These are phyloP conservation scores for Xanthoparmelia taractica DNA, from an alignment of 495 filamentous ascomycete species.

Conservation along the genomic window DNA sequence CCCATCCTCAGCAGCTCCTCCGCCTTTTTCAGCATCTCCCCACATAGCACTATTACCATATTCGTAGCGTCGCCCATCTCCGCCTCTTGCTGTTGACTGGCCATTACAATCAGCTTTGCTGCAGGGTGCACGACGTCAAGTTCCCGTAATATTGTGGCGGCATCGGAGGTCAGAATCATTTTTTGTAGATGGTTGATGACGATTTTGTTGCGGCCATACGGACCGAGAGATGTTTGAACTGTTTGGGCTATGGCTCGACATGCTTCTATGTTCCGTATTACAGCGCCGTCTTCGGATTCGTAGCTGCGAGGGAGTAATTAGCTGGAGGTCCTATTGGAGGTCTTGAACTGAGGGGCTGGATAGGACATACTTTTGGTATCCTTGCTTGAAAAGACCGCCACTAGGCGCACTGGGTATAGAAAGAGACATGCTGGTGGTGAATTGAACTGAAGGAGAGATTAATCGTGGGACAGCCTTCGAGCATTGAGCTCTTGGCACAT, in stretches of 20 bases:
- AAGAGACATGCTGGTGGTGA: slow-evolving; percentile 63
- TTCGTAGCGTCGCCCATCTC: slow-evolving; percentile 99
- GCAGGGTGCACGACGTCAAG: slow-evolving; percentile 98
- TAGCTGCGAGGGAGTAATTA: slow-evolving; percentile 51
- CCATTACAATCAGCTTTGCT: slow-evolving; percentile 98
- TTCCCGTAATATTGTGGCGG: slow-evolving; percentile 93
- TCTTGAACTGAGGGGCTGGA: slow-evolving; percentile 1
- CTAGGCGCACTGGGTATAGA: slow-evolving; percentile 90
- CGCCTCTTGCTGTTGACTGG: slow-evolving; percentile 94
- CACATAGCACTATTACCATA: slow-evolving; percentile 90
- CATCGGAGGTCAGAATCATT: slow-evolving; percentile 98
- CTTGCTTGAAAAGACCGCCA: slow-evolving; percentile 86
- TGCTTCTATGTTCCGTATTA: slow-evolving; percentile 97
- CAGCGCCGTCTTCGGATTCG: slow-evolving; percentile 96
- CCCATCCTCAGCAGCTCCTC: slow-evolving; percentile 94
- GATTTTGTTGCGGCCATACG: slow-evolving; percentile 98
- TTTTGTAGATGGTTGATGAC: slow-evolving; percentile 99
- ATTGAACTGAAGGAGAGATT: not conserved
- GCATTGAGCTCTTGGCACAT: not conserved
- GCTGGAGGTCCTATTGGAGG: slow-evolving; percentile 15
- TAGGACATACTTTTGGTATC: slow-evolving; percentile 82
- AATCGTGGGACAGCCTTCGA: not conserved
- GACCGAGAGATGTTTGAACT: slow-evolving; percentile 92
- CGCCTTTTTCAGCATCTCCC: slow-evolving; percentile 93
- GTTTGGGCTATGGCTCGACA: slow-evolving; percentile 92